Evolutionary conservation across 192 early-diverging fungal genomes (phyloP).

Genomic region (Coemansia sp.): DNA sequence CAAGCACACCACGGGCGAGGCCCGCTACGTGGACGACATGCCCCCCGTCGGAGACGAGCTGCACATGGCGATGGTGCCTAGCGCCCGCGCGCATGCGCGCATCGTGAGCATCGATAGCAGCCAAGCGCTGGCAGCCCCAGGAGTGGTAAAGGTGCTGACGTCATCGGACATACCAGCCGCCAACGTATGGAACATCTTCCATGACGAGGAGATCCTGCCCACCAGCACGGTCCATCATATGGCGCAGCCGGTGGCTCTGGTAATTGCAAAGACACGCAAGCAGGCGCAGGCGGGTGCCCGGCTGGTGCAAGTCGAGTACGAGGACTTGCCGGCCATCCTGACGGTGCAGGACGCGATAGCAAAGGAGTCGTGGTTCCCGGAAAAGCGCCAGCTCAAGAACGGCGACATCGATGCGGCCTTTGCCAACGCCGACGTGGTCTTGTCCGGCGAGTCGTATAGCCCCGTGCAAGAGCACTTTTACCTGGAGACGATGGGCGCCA

Average conservation of each 20-base stretch:
- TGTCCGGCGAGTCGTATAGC: conserved; percentile 59
- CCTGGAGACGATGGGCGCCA: conserved; percentile 70
- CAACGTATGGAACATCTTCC: conserved; percentile 57
- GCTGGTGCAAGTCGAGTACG: conserved; percentile 70
- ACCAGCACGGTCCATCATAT: conserved; percentile 60
- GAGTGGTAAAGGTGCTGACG: conserved; percentile 66
- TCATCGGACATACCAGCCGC: conserved; percentile 68
- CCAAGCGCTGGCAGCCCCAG: conserved; percentile 59
- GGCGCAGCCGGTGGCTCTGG: conserved; percentile 77
- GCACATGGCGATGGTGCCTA: conserved; percentile 66
- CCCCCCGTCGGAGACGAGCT: conserved; percentile 67
- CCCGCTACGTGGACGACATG: conserved; percentile 81
- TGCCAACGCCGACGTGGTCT: conserved; percentile 49
- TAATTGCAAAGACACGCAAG: conserved; percentile 67
- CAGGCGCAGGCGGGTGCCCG: conserved; percentile 68
- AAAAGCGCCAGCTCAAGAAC: conserved; percentile 54
- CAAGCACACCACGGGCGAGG: conserved; percentile 84
- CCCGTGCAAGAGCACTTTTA: conserved; percentile 84
- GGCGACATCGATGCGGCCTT: conserved; percentile 65
- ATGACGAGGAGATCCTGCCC: conserved; percentile 84
- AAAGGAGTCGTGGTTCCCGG: conserved; percentile 59
- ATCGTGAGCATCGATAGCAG: conserved; percentile 62
- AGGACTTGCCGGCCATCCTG: conserved; percentile 66
- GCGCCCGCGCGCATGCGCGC: conserved; percentile 64
- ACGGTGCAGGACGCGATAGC: conserved; percentile 80